Evolutionary conservation across 2,329 filamentous ascomycete species (phyloP).

Genomic region (Cyphellophora attinorum): DNA sequence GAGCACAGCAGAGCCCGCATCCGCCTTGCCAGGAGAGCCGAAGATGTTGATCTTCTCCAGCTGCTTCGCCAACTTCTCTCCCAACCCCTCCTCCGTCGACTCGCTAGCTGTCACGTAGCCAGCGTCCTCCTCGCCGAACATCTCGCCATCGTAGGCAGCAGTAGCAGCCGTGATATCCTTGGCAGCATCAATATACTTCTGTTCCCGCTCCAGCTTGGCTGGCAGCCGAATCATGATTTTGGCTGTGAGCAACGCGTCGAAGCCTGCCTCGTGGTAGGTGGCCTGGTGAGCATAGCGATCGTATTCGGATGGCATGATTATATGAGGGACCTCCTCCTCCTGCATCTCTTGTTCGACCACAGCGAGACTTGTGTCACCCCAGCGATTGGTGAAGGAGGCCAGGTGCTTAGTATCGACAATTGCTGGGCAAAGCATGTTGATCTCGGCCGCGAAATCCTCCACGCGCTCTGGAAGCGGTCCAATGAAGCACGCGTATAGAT

Average conservation of each 20-base stretch:
- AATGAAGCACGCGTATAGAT: conserved; percentile 51
- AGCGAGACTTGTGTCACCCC: conserved; percentile 34
- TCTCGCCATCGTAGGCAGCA: background rate
- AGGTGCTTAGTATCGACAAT: conserved; percentile 57
- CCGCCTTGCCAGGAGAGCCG: background rate
- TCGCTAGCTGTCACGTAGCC: conserved; percentile 2
- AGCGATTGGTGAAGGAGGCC: conserved; percentile 32
- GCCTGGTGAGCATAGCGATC: conserved; percentile 24
- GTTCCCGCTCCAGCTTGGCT: conserved; percentile 22
- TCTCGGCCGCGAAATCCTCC: conserved; percentile 40
- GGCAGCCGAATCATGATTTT: conserved; percentile 48
- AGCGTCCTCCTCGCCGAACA: conserved; percentile 4
- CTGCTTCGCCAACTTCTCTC: background rate
- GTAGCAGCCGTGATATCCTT: background rate
- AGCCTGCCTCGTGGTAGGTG: conserved; percentile 51
- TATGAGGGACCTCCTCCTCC: conserved; percentile 22
- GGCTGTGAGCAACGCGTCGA: conserved; percentile 53
- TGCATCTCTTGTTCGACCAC: conserved; percentile 38
- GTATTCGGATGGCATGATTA: conserved; percentile 26
- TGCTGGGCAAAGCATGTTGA: conserved; percentile 46
- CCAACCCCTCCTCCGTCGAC: background rate
- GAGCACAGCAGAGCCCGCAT: background rate
- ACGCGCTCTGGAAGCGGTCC: conserved; percentile 47
- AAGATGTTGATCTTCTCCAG: conserved; percentile 10
- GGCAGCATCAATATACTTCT: conserved; percentile 18